Base-by-base conservation (phyloP, 2,329 filamentous ascomycete genomes). In the Aschersonia sp. region DNA sequence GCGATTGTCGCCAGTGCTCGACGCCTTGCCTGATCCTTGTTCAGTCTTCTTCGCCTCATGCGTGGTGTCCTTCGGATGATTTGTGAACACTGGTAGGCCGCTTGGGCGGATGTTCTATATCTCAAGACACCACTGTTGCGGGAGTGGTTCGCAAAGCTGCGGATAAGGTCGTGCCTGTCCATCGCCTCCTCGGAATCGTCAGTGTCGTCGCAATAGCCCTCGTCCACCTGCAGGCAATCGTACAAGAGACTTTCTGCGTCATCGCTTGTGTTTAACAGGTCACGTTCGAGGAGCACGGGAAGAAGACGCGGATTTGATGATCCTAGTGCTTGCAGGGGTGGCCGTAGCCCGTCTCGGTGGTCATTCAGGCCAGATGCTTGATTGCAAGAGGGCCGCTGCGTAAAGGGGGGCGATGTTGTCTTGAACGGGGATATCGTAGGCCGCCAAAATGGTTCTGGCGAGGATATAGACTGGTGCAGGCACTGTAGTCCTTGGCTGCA, bases 21-120 rank as follows among this genome's bases (percentile, higher is more conserved):
- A 4, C 31, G 38, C 5, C 47, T 47, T 9, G 32, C 44, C 20
- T 48, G 47, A 12, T 47, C 9, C 42, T 51, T 53, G 43, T 31
- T 47, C 2, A 45, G 47, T 35, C 52, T 50, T 42, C 52, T 48
- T 35, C 49, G 49, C 32, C 51, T 48, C 49, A 55, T 51, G 5
- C 51, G 47, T 9, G 48, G 48, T 5, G 30, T 40, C 43, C 50
- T 52, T 28, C 50, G 47, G 4, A 54, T 51, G n/a, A 54, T 38
- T 12, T 43, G 43, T 5, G 51, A 47, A 40, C 53, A 51, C 4
- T 51, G 45, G 30, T 53, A 44, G 12, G 53, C 52, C 32, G 48
- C 47, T 41, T 54, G 51, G 6, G 48, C 46, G 28, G 52, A 51
- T 9, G 50, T 47, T 30, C 43, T 44, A 29, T 51, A 53, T 9